Conservation (phyloP, 73 alveolate species). For the Symbiodinium natans region DNA sequence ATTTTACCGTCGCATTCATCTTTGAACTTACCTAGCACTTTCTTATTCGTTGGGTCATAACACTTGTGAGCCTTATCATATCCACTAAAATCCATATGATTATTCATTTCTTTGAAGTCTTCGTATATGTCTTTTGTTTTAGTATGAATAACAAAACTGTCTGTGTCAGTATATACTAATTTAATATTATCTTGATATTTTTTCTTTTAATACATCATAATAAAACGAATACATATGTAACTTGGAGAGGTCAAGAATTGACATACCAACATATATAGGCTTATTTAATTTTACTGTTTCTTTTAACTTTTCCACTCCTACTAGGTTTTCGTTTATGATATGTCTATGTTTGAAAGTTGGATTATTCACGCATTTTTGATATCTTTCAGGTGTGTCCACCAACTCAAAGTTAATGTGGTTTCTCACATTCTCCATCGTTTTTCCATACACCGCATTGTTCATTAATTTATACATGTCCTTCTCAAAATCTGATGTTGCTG, state of each 20-base stretch:
- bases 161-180: conserved; percentile 27
- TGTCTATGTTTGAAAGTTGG: not conserved
- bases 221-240: not conserved
- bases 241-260: not conserved
- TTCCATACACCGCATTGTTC: not conserved
- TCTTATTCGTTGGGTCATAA: conserved; percentile 39
- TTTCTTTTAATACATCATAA: not conserved
- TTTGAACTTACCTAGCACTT: conserved; percentile 40
- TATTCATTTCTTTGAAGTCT: conserved; percentile 12
- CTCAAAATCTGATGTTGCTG: not conserved
- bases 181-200: not conserved
- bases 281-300: not conserved
- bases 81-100: conserved; percentile 15
- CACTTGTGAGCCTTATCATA: not conserved
- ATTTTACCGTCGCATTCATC: not conserved
- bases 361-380: not conserved
- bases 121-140: conserved; percentile 32
- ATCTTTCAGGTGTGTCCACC: not conserved
- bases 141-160: conserved; percentile 18
- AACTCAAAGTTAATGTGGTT: not conserved
- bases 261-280: not conserved
- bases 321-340: not conserved
- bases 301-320: not conserved
- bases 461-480: not conserved
- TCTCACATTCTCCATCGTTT: conserved; percentile 15